These are phyloP conservation scores for Parsonsia alboflavescens DNA, from an alignment of 257 asterid species.

Conservation along the genomic window DNA sequence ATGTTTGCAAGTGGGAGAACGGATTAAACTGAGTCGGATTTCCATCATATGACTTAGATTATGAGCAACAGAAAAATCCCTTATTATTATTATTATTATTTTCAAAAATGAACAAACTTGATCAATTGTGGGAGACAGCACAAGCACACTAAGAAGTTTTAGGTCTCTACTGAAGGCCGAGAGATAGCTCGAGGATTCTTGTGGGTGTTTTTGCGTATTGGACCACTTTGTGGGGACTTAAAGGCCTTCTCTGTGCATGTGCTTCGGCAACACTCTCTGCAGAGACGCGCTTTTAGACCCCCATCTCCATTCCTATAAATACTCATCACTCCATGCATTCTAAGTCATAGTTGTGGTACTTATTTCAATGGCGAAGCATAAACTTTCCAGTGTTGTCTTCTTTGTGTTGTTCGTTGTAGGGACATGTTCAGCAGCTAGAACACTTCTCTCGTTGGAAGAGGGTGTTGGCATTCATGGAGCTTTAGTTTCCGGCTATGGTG, in stretches of 20 bases:
- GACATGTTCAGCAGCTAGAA: constrained; percentile 55
- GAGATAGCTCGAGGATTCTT: constrained; percentile 6
- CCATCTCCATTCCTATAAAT: constrained; percentile 37
- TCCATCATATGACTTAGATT: constrained; percentile 10
- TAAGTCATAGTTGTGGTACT: constrained; percentile 13
- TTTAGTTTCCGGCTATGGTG: constrained; percentile 13
- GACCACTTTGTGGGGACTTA: constrained; percentile 60
- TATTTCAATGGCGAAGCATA: constrained; percentile 29
- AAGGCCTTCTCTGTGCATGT: constrained; percentile 23
- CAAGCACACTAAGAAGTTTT: constrained; percentile 42
- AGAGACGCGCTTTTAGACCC: constrained; percentile 31
- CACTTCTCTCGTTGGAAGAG: constrained; percentile 34
- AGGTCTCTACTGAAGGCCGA: constrained; percentile 5
- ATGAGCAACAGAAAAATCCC: constrained; percentile 3
- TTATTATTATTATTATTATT: no score
- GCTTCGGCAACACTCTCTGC: constrained; percentile 19
- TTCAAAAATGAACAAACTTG: constrained; percentile 6
- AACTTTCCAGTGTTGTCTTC: constrained; percentile 28
- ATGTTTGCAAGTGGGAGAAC: constrained; percentile 14
- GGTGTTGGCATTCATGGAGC: constrained; percentile 15
- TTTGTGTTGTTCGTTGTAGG: constrained; percentile 37
- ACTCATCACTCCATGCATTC: constrained; percentile 29
- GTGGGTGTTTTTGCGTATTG: constrained; percentile 36
- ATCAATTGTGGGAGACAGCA: constrained; percentile 62
- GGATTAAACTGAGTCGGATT: constrained; percentile 14